Evolutionary conservation across 208 protist species (phyloP).

Genomic region (Acanthamoeba sp.): DNA sequence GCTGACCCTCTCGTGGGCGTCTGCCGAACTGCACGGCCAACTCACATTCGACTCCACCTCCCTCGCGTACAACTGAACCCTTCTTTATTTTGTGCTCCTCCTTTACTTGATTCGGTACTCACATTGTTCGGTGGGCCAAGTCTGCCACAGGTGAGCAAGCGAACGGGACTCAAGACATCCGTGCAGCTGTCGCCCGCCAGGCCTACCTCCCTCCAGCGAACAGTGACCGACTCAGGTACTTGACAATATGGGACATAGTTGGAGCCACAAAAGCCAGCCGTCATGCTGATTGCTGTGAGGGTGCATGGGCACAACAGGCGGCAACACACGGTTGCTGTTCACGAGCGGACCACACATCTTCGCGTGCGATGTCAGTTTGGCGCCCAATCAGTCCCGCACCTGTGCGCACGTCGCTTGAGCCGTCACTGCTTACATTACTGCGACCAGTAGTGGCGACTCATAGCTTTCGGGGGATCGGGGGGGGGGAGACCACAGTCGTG

Average conservation of each 20-base stretch:
- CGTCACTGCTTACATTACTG: too few relatives aligned
- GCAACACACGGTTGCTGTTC: background rate
- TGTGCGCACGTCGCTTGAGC: background rate
- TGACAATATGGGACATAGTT: too few relatives aligned
- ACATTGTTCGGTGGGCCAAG: background rate
- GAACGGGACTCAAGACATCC: background rate
- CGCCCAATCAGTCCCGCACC: background rate
- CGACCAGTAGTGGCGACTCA: background rate
- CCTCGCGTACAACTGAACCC: background rate
- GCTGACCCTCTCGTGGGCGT: slow-evolving; percentile 5
- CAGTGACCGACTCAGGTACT: background rate
- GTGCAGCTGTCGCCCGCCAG: background rate
- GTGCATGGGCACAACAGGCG: too few relatives aligned
- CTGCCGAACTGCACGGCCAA: background rate
- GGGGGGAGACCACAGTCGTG: background rate
- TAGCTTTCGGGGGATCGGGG: background rate
- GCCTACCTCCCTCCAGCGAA: background rate
- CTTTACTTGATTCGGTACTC: background rate
- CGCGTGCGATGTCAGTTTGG: background rate
- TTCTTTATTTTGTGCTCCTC: background rate
- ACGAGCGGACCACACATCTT: slow-evolving; percentile 7
- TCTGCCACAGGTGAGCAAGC: background rate
- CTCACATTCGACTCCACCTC: background rate
- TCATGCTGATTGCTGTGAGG: background rate
- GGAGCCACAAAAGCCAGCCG: too few relatives aligned